Evolutionary conservation across 805 yeast genomes (phyloP), one percentile per base, ranked within the genome.

Genomic region (Candida quercuum): DNA sequence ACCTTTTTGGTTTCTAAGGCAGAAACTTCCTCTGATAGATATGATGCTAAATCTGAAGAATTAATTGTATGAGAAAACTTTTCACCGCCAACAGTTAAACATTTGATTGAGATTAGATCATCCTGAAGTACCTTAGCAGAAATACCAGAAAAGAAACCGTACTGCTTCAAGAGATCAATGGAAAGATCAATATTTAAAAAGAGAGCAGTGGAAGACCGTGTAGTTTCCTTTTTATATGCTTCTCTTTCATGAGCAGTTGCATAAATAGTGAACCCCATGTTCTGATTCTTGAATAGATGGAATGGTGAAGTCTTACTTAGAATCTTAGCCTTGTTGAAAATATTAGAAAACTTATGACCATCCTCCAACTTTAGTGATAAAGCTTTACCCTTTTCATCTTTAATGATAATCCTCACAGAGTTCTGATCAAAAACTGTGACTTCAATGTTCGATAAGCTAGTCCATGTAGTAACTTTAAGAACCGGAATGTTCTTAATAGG

Each of bases 281-380:
- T 57, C 10, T 51, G 45, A 3, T 75, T 66, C 46, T 72, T 76
- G 67, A 91, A 91, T 23, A 91, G 62, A 62, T 89, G 96, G 61
- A 89, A 87, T 3, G 96, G 89, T 33, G 87, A 83, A 2, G 79
- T 73, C 52, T 91, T 89, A 53, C 78, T 77, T 37, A 89, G 66
- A 16, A 86, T 72, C 43, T 76, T 77, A 0, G 95, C 83, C 55
- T 85, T 81, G 41, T 78, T 75, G 6, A 81, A 54, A 26, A 78
- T 61, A 36, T 76, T 78, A 24, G 81, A 68, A 27, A 83, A 67
- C 36, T 69, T 69, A 18, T 56, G 39, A 16, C 48, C 14, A 53
- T 54, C 47, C 36, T 57, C 52, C 38, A 61, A 28, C 39, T 47
- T 12, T 42, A 21, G 67, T 41, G 28, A 52, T 46, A 46, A 49